Evolutionary conservation across 768 basidiomycete species (phyloP), one percentile per base, ranked within the genome.

Genomic region (Tricholoma saponaceum): DNA sequence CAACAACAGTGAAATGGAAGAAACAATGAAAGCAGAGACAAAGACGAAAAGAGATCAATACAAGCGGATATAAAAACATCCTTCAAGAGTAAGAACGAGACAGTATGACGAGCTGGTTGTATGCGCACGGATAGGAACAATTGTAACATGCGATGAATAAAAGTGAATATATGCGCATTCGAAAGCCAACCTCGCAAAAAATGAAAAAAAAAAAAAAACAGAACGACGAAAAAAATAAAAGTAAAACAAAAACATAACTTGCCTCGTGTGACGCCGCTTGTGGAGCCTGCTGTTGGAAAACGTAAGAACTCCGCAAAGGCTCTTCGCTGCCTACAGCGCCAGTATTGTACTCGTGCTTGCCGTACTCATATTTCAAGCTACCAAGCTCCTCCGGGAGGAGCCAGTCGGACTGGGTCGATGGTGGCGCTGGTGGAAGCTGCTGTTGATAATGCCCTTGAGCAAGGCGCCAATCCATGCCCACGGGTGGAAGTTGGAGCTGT

Each of bases 401-500:
- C 58, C 56, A 65, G 41, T 60, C 58, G 47, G 30, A 60, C 26
- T 50, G 47, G n/a, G 26, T 47, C 3, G 46, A 47, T 26, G 46
- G 46, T 14, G 46, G 16, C 16, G 32, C 52, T 16, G 46, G 13
- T 18, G 56, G 66, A 26, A 61, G 63, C 37, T 70, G 70, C 7
- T 60, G 58, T 41, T 68, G 74, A 22, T 50, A 50, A 13, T 66
- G 68, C 20, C 74, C 75, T 26, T 66, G 68, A 26, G 74, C 75
- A 26, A 72, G 67, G 30, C 73, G 68, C 69, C 77, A 79, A 51
- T 77, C 74, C 67, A 75, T 68, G 26, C 47, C 28, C 2, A 18
- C 28, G n/a, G 59, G 41, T 13, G 66, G 63, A 2, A 66, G 63
- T 26, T 64, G 63, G 4, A 66, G 63, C 28, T 64, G 59, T 49